phyloP scores from a whole-genome alignment of 2,329 filamentous ascomycete genomes.

The Mollisiaceae sp. region DNA sequence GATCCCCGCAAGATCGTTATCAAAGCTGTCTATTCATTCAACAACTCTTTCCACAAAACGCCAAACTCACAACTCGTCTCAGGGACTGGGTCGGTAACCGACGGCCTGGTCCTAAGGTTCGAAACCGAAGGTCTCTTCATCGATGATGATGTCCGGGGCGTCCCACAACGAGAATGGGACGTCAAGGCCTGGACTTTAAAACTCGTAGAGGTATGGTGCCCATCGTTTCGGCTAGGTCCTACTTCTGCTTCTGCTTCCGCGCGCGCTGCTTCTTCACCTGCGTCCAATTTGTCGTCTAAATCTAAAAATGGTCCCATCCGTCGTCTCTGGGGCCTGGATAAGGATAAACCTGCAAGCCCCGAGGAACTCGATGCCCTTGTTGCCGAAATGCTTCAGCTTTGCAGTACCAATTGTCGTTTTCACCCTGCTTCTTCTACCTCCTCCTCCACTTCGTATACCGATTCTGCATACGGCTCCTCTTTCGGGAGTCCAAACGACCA shows the following conservation, averaged over 20 bases:
- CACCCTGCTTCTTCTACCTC: conserved; percentile 47
- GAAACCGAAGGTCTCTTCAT: conserved; percentile 96
- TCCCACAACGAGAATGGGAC: conserved; percentile 98
- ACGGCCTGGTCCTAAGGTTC: conserved; percentile 89
- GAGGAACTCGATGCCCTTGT: conserved; percentile 72
- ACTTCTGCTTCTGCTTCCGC: conserved; percentile 47
- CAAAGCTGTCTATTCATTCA: conserved; percentile 90
- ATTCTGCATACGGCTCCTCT: conserved; percentile 41
- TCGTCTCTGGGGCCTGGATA: conserved; percentile 47
- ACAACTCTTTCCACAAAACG: conserved; percentile 85
- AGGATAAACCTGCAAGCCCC: conserved; percentile 50
- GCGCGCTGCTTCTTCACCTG: conserved; percentile 42
- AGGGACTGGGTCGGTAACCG: conserved; percentile 82
- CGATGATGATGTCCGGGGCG: conserved; percentile 89
- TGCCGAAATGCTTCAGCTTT: conserved; percentile 64
- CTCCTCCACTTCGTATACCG: conserved; percentile 36
- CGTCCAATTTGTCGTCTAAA: neutral
- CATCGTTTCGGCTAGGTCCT: conserved; percentile 57
- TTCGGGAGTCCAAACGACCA: conserved; percentile 33
- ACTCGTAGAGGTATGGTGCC: conserved; percentile 85
- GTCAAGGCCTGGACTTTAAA: conserved; percentile 98
- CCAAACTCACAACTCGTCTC: conserved; percentile 89
- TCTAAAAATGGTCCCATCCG: conserved; percentile 36
- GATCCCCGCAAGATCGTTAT: conserved; percentile 97
- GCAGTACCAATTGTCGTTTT: conserved; percentile 67